Conservation (phyloP, 495 filamentous ascomycete genomes). For the Aspergillus funiculosus region DNA sequence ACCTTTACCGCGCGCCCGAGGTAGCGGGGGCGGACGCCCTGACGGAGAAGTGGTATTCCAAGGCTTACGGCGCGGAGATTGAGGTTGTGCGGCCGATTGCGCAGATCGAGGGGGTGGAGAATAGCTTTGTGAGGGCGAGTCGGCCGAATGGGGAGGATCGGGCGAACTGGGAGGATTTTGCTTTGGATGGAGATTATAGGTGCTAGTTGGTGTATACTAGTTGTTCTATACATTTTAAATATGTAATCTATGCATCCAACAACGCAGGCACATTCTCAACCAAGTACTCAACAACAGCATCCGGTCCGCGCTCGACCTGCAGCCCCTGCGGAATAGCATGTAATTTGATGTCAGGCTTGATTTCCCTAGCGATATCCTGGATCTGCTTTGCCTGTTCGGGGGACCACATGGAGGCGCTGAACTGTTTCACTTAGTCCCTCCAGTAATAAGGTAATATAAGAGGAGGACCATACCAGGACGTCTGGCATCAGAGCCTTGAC, state of each 20-base stretch:
- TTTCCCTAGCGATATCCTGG: slow-evolving; percentile 47
- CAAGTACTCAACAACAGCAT: slow-evolving; percentile 61
- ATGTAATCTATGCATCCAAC: slow-evolving; percentile 33
- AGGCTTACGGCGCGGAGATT: slow-evolving; percentile 35
- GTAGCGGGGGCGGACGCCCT: slow-evolving; percentile 20
- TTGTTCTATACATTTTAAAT: too few relatives aligned
- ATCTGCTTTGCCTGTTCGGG: slow-evolving; percentile 51
- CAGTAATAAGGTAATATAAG: neutral
- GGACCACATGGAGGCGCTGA: slow-evolving; percentile 66
- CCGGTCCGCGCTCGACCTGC: slow-evolving; percentile 58
- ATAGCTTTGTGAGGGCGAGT: slow-evolving; percentile 36
- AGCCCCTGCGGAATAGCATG: slow-evolving; percentile 59
- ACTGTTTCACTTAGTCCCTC: slow-evolving; percentile 30
- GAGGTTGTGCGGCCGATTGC: slow-evolving; percentile 37
- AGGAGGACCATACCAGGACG: slow-evolving; percentile 37
- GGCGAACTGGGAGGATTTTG: slow-evolving; percentile 35
- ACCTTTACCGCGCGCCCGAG: slow-evolving; percentile 27
- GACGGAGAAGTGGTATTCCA: slow-evolving; percentile 39
- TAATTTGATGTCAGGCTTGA: slow-evolving; percentile 49
- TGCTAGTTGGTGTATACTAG: slow-evolving; percentile 6
- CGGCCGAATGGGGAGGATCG: slow-evolving; percentile 38
- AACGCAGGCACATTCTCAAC: slow-evolving; percentile 51
- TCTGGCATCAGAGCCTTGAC: slow-evolving; percentile 46
- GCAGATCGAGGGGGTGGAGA: slow-evolving; percentile 36
- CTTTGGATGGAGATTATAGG: slow-evolving; percentile 24